A percentile compares a stretch with the other conserved stretches of the same genome.
Evolutionary conservation across 1,284 basidiomycete species (phyloP).

Genomic region (Amylostereum chailletii): DNA sequence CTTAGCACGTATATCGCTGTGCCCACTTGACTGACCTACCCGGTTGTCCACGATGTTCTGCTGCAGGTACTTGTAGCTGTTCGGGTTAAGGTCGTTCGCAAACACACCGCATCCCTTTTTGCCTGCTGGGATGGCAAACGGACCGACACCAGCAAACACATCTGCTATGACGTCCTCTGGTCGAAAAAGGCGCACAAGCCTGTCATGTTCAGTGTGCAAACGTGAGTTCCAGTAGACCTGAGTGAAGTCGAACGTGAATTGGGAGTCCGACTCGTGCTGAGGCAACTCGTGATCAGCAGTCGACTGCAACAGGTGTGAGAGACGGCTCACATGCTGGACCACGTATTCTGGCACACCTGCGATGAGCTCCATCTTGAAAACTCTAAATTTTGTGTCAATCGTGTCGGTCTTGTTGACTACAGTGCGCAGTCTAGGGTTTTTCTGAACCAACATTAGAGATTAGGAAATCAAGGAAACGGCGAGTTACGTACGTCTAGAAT

Average conservation of each 20-base stretch:
- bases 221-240: conserved; percentile 98
- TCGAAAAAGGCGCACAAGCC: conserved; percentile 66
- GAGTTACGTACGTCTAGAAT: conserved; percentile 71
- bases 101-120: conserved; percentile 85
- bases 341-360: conserved; percentile 84
- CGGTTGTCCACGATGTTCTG: conserved; percentile 71
- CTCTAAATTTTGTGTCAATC: conserved; percentile 84
- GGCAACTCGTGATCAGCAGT: conserved; percentile 4
- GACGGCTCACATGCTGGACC: conserved; percentile 69
- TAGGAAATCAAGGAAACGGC: not conserved
- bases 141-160: conserved; percentile 96
- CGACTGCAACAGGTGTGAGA: not conserved
- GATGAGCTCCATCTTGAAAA: conserved; percentile 96
- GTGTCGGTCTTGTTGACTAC: conserved; percentile 94
- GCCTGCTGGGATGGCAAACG: conserved; percentile 90
- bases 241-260: conserved; percentile 91
- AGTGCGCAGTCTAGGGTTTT: conserved; percentile 75
- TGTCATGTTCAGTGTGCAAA: conserved; percentile 84
- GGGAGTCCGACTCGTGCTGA: conserved; percentile 78
- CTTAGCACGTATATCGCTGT: not conserved
- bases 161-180: conserved; percentile 79
- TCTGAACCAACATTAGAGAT: conserved; percentile 37
- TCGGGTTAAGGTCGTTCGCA: conserved; percentile 94
- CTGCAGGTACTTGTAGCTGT: conserved; percentile 72
- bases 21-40: conserved; percentile 31